Evolutionary conservation across 257 asterid species (phyloP), one percentile per base, ranked within the genome.

Genomic region (Ehretia macrophylla): DNA sequence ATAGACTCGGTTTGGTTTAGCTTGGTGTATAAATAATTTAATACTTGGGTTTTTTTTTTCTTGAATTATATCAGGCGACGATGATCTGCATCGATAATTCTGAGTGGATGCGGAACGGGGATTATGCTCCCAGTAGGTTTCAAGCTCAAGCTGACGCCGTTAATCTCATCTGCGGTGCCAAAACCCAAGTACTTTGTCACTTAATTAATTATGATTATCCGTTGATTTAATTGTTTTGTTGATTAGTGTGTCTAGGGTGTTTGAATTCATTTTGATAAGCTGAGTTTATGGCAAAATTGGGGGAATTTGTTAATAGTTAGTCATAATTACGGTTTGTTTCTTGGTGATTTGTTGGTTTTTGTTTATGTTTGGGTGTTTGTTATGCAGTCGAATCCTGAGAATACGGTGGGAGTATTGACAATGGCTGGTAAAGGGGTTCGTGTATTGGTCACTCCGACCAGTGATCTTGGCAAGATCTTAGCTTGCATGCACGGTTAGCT

Each of bases 381-480:
- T 59, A 10, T 71, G 64, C 70, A 93, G 97, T 81, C 94, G 17
- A 93, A 93, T 83, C 97, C 99, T 1, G 99, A 93, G 83, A 89
- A 89, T 60, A 93, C 99, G 0, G 99, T 93, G 61, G 99, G 96
- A 35, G 84, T 93, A 39, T 64, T 89, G 71, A 93, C 99, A 61
- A 93, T 86, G 99, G 97, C 96, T 42, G 97, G 97, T 49, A 93
- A 83, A 73, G 90, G 95, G 51, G 96, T 89, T 75, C 95, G 96
- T 3, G 99, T 93, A 10, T 74, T 93, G 79, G 96, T 89, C 68
- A 93, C 97, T 46, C 97, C 95, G 0, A 89, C 99, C 19, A 89
- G 96, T 68, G 99, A 93, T 81, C 96, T 93, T 17, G 97, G 99
- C 44, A 93, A 93, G 83, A 89, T 89, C 82, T 74, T 93, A 76